Evolutionary conservation across 2,329 filamentous ascomycete genomes (phyloP), one percentile per base, ranked within the genome.

Genomic region (Colletotrichum sp.): DNA sequence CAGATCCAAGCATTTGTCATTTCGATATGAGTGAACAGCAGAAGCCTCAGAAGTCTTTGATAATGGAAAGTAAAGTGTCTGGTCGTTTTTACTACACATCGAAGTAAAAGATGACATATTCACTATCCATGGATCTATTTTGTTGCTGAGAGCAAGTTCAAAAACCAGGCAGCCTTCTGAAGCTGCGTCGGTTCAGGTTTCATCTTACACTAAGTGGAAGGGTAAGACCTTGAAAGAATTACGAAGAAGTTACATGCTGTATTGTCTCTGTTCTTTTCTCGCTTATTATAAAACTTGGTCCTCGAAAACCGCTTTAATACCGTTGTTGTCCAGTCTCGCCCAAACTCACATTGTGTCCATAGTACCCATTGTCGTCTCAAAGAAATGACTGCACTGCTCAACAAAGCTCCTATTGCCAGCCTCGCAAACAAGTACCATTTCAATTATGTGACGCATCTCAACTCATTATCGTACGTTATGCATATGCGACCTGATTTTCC

Each of bases 401-500:
- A 52, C n/a, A 52, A 22, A 52, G 6, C 44, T 8, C 12, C 12
- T 52, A 2, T 8, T 52, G n/a, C n/a, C 6, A 22, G 3, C n/a
- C 39, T 44, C 5, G 11, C 44, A 49, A 49, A 0, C n/a, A 49
- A 22, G 19, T 13, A 13, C 19, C 5, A 22, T 49, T n/a, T 13
- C 0, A 13, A 8, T 13, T 5, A 22, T 52, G 6, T 52, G n/a
- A 52, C n/a, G 12, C 11, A 13, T 52, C 44, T 52, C 44, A 22
- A 52, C 5, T 34, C 12, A 1, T 34, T 32, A 62, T 62, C 32
- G 64, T 16, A 34, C 30, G 19, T 39, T 57, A 25, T 57, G 44
- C 29, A 36, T 34, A 32, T 44, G 44, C 8, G 59, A 64, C 36
- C 30, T 71, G 11, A 65, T 71, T 19, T 52, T 34, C 44, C n/a